phyloP scores from a whole-genome alignment of 2,329 filamentous ascomycete species.

The Cytospora mali region DNA sequence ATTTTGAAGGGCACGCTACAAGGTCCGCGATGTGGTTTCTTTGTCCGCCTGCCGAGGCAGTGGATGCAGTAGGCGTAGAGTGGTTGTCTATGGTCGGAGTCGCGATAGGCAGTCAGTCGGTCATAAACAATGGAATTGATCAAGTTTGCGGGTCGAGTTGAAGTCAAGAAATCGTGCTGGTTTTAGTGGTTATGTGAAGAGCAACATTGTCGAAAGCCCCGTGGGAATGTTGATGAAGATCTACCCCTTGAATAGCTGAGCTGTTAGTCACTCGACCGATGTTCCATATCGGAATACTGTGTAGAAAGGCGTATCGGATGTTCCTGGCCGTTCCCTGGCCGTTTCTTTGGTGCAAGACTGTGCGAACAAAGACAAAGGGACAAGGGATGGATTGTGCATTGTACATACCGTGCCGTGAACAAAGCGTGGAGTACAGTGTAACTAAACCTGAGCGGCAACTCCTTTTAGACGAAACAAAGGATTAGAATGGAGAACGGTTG shows the following conservation, averaged over 20 bases:
- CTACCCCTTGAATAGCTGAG: conserved; percentile 2
- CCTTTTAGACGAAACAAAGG: not conserved
- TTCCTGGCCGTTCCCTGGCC: not conserved
- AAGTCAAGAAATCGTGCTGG: not conserved
- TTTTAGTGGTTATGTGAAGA: conserved; percentile 10
- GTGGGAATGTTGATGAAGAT: conserved; percentile 6
- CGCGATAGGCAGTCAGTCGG: not conserved
- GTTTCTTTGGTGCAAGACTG: no score
- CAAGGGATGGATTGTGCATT: not conserved
- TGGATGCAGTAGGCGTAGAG: not conserved
- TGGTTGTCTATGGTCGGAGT: not conserved
- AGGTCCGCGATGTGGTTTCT: not conserved
- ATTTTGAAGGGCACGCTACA: conserved; percentile 2
- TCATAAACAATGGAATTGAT: not conserved
- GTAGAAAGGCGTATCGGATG: not conserved
- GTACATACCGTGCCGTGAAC: not conserved
- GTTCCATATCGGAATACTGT: no score
- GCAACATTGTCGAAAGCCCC: conserved; percentile 17
- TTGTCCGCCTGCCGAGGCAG: not conserved
- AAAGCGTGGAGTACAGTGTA: not conserved
- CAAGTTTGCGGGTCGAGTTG: not conserved
- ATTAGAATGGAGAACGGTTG: not conserved
- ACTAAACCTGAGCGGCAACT: not conserved
- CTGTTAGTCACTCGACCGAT: conserved; percentile 1
- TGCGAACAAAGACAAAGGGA: conserved; percentile 7